Evolutionary conservation across 805 yeast genomes (phyloP).

Genomic region (Wickerhamiella hasegawae): DNA sequence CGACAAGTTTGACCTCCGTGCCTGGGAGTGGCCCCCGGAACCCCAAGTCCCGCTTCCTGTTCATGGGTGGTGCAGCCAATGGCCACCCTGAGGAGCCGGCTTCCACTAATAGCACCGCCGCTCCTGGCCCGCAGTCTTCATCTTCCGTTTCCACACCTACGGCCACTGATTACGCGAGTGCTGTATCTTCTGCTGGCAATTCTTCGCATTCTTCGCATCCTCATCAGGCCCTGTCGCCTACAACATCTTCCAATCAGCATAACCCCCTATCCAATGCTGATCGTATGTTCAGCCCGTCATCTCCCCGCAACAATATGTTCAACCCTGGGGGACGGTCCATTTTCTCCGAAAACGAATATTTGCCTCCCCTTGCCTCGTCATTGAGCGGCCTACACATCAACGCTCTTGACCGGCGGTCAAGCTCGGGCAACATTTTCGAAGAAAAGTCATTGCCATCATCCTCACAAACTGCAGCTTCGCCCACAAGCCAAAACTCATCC

Average conservation of each 20-base stretch:
- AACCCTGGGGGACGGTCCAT: background rate
- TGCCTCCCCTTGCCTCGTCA: background rate
- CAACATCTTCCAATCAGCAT: too few species aligned
- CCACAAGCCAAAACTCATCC: too few species aligned
- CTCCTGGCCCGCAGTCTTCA: too few species aligned
- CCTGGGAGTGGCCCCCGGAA: background rate
- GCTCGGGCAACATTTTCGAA: background rate
- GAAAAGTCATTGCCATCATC: background rate
- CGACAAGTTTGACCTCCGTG: too few species aligned
- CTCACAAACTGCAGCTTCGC: background rate
- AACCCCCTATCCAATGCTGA: conserved; percentile 1
- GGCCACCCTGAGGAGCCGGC: too few species aligned
- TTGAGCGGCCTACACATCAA: background rate
- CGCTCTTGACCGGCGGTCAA: conserved; percentile 2
- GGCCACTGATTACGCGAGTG: too few species aligned
- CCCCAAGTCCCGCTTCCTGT: conserved; percentile 6
- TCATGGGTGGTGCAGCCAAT: conserved; percentile 5
- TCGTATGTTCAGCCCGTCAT: conserved; percentile 2
- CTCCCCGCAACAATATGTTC: conserved; percentile 1
- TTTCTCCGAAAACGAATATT: background rate
- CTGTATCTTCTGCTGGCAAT: too few species aligned
- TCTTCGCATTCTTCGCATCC: too few species aligned
- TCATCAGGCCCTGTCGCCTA: too few species aligned
- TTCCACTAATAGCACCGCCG: too few species aligned
- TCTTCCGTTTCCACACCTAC: too few species aligned